Percentiles rank a stretch among this genome's conserved stretches.
phyloP scores from a whole-genome alignment of 1,284 basidiomycete species.

The Boletus hoseneyae region DNA sequence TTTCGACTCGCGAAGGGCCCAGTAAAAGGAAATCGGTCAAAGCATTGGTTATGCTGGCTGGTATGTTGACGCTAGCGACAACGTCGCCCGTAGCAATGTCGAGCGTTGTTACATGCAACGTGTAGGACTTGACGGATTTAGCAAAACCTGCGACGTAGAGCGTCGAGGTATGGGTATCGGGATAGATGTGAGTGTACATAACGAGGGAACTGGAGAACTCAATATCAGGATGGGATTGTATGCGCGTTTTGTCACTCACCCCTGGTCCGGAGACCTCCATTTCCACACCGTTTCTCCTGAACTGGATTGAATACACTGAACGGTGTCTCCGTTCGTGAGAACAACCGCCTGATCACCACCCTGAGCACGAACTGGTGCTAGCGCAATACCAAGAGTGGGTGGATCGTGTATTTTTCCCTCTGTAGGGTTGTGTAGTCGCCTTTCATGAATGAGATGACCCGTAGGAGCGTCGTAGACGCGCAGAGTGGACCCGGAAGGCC shows the following conservation, averaged over 20 bases:
- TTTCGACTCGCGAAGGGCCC: conserved; percentile 37
- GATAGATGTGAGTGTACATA: conserved; percentile 59
- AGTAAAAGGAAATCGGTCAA: conserved; percentile 31
- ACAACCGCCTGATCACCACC: conserved; percentile 27
- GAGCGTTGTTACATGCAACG: conserved; percentile 62
- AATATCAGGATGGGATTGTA: neutral
- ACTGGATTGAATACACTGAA: conserved; percentile 45
- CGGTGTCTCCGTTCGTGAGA: conserved; percentile 56
- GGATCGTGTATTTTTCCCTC: conserved; percentile 50
- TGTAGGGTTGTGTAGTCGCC: conserved; percentile 48
- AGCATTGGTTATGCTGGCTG: conserved; percentile 53
- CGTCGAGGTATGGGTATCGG: conserved; percentile 42
- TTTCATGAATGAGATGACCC: conserved; percentile 72
- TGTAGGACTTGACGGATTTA: conserved; percentile 60
- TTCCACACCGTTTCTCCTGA: conserved; percentile 59
- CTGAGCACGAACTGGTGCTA: conserved; percentile 22
- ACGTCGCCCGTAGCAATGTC: conserved; percentile 54
- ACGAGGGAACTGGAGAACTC: conserved; percentile 52
- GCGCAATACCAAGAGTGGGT: conserved; percentile 42
- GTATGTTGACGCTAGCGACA: conserved; percentile 50
- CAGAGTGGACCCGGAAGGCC: conserved; percentile 67
- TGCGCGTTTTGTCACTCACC: conserved; percentile 38
- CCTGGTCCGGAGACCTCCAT: conserved; percentile 62
- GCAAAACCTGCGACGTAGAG: conserved; percentile 70
- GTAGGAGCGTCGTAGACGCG: conserved; percentile 65